Evolutionary conservation across 306 rosid genomes (phyloP).

Genomic region (Vigna nakashimae): DNA sequence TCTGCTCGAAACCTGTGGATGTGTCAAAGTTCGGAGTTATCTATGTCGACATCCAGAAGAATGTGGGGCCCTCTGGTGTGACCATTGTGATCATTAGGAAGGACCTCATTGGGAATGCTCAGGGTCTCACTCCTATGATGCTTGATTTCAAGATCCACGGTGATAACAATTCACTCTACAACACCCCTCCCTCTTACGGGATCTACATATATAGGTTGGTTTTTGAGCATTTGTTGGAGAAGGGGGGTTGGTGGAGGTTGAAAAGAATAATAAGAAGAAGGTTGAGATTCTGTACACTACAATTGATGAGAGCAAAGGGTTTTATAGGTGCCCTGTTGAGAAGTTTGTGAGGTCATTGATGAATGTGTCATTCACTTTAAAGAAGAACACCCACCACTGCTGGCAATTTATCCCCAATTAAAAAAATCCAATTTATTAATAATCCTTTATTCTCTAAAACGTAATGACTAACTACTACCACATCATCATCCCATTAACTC

Average conservation of each 20-base stretch:
- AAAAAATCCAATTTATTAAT: too few relatives aligned
- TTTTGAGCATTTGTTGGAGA: conserved; percentile 82
- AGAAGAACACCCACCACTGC: not conserved
- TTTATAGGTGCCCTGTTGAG: conserved; percentile 86
- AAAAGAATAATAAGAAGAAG: conserved; percentile 85
- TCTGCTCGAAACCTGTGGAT: conserved; percentile 93
- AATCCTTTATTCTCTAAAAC: too few relatives aligned
- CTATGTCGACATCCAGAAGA: conserved; percentile 95
- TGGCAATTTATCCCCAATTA: too few relatives aligned
- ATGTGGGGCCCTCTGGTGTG: conserved; percentile 97
- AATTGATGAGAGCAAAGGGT: conserved; percentile 82
- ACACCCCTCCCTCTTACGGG: conserved; percentile 90
- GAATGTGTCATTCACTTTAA: conserved; percentile 95
- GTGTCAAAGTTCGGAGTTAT: conserved; percentile 81
- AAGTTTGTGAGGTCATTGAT: conserved; percentile 86
- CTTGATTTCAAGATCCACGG: conserved; percentile 87
- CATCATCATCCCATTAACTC: too few relatives aligned
- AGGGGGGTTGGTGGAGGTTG: conserved; percentile 88
- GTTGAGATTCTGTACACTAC: conserved; percentile 74
- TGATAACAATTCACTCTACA: conserved; percentile 84
- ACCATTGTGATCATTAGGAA: conserved; percentile 83
- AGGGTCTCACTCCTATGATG: conserved; percentile 80
- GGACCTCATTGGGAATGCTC: conserved; percentile 87
- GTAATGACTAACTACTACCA: too few relatives aligned
- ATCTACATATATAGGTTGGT: conserved; percentile 95